Evolutionary conservation across 2,329 filamentous ascomycete genomes (phyloP), one percentile per base, ranked within the genome.

Genomic region (Fusarium sp.): DNA sequence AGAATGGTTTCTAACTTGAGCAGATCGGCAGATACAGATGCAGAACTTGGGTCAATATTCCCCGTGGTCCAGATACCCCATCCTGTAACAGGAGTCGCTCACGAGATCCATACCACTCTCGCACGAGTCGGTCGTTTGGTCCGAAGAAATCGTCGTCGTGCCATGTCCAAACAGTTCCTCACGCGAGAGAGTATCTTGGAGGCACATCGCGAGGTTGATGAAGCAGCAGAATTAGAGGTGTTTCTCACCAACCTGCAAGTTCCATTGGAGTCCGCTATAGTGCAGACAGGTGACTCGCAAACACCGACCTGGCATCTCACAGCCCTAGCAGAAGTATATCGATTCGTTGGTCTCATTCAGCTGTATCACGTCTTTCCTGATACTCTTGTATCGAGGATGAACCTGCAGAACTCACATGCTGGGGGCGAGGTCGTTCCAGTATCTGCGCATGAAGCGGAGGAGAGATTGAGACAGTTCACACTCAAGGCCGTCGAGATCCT

Each of bases 21-120:
- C 8, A 55, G 51, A 9, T 3, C 14, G 2, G 7, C 35, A 30
- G 24, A 28, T 4, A 2, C 2, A 0, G 0, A 30, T 0, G 5
- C 20, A 18, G 24, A 18, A 5, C 5, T 24, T n/a, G 24, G 24
- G 2, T 55, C 51, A 1, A 55, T 55, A n/a, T 55, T 55, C 20
- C 51, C 36, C 0, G 18, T 39, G 1, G 26, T 55, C 1, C 51
- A 39, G 8, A 55, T 39, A 2, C 51, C 51, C 0, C 51, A 55
- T 39, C 51, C 51, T 17, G 51, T 55, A 39, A 55, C 51, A 1
- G 51, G 51, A 30, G 51, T 55, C 4, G 51, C 51, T 1, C 51
- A 38, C 10, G 24, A 55, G 8, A 39, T 39, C 14, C 51, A 55
- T 4, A 14, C 35, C 0, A 22, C 24, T n/a, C 36, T 55, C 4